Percentiles rank a stretch among this genome's conserved stretches.
Conservation (phyloP, 192 early-diverging fungal genomes). For the Haplosporangium gracile region DNA sequence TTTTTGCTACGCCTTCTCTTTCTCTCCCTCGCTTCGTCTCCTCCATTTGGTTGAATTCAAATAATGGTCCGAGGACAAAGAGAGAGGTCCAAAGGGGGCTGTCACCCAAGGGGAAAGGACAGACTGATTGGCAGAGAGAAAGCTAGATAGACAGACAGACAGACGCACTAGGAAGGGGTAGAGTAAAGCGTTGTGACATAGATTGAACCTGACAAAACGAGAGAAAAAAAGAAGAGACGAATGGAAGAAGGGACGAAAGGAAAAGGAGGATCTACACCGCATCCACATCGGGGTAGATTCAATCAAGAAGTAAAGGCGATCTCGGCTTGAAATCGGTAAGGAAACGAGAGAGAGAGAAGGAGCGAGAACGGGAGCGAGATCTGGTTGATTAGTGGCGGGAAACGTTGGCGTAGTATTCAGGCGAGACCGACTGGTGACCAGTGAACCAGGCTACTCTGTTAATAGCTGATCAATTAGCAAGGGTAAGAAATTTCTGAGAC, state of each 20-base stretch:
- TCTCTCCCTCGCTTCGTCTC: background rate
- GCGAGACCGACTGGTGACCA: no score
- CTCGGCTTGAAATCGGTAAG: background rate
- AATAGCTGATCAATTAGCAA: no score
- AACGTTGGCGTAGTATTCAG: no score
- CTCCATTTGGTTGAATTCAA: background rate
- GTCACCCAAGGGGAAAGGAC: background rate
- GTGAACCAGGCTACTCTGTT: no score
- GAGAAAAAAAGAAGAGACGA: background rate
- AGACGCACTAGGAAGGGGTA: no score
- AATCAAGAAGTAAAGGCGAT: background rate
- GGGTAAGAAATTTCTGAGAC: no score
- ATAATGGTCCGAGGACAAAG: background rate
- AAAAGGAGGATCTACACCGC: background rate
- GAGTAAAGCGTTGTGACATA: no score
- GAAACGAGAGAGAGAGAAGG: background rate
- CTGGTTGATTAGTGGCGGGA: no score
- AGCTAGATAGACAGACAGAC: no score
- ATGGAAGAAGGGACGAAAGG: background rate
- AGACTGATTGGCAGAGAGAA: no score
- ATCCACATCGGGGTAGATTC: background rate
- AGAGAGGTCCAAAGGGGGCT: background rate
- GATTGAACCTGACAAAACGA: no score
- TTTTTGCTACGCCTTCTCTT: background rate
- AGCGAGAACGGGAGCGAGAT: no score